These are phyloP conservation scores for Aspergillus felis DNA, from an alignment of 2,329 filamentous ascomycete species.

Conservation along the genomic window DNA sequence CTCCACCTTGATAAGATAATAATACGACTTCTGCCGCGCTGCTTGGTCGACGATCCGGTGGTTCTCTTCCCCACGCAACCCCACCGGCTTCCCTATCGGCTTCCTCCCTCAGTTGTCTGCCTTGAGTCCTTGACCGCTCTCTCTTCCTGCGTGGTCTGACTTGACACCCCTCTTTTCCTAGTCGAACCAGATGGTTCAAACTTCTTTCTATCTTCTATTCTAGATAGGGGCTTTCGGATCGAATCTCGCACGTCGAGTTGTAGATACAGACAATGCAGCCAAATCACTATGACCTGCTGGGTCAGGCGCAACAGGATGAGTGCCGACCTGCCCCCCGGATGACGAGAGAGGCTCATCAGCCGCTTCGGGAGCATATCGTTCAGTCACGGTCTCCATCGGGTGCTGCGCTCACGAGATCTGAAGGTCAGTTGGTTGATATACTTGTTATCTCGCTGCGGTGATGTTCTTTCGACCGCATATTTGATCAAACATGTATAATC, in stretches of 20 bases:
- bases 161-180: not conserved
- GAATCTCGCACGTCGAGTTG: not conserved
- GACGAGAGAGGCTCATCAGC: conserved; percentile 32
- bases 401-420: conserved; percentile 38
- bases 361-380: conserved; percentile 26
- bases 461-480: conserved; percentile 5
- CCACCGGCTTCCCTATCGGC: not conserved
- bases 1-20: not conserved
- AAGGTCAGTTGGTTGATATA: conserved; percentile 33
- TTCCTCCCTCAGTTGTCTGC: not conserved
- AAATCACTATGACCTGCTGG: conserved; percentile 36
- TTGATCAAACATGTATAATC: conserved; percentile 15
- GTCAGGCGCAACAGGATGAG: conserved; percentile 31
- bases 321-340: conserved; percentile 28
- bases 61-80: not conserved
- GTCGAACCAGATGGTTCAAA: not conserved
- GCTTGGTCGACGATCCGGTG: not conserved
- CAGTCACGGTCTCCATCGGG: conserved; percentile 34
- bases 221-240: not conserved
- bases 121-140: not conserved
- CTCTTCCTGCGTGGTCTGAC: not conserved
- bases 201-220: not conserved
- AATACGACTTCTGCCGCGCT: not conserved
- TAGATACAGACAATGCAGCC: conserved; percentile 32
- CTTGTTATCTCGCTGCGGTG: conserved; percentile 8